phyloP scores from a whole-genome alignment of 148 eudicot genomes.

The Chenopodium formosanum region DNA sequence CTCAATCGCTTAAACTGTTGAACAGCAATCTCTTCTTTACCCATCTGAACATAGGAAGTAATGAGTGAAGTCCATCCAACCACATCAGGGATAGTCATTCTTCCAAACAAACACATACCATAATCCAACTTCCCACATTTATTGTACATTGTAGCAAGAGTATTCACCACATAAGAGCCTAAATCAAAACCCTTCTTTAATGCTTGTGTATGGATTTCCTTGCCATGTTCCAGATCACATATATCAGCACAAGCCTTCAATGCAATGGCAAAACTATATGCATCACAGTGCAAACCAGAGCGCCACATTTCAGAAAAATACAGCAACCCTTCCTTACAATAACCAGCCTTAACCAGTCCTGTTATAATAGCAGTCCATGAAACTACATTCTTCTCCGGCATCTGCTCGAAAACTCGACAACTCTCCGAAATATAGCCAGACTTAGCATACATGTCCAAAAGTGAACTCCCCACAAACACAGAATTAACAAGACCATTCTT shows the following conservation, averaged over 20 bases:
- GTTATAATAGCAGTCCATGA: constrained; percentile 89
- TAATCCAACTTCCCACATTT: constrained; percentile 80
- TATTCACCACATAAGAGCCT: constrained; percentile 61
- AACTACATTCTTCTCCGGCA: constrained; percentile 84
- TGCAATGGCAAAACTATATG: constrained; percentile 74
- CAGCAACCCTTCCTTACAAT: constrained; percentile 49
- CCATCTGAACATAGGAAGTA: constrained; percentile 64
- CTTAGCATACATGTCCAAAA: constrained; percentile 85
- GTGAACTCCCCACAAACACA: constrained; percentile 83
- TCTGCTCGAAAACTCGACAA: constrained; percentile 68
- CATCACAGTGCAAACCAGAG: constrained; percentile 51
- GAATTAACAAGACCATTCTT: constrained; percentile 63
- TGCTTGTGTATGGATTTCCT: constrained; percentile 67
- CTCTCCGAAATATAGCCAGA: constrained; percentile 51
- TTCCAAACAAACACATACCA: constrained; percentile 65
- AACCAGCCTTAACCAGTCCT: constrained; percentile 74
- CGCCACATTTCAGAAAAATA: constrained; percentile 70
- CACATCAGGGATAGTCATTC: constrained; percentile 64
- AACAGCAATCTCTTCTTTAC: constrained; percentile 50
- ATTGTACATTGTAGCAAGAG: constrained; percentile 79
- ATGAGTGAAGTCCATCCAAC: constrained; percentile 86
- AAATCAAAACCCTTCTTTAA: constrained; percentile 61
- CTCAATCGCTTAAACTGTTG: constrained; percentile 58
- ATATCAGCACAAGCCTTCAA: constrained; percentile 83
- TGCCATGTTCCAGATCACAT: constrained; percentile 55